Conservation (phyloP, 1,284 basidiomycete genomes). For the Sphaerobolus stellatus region DNA sequence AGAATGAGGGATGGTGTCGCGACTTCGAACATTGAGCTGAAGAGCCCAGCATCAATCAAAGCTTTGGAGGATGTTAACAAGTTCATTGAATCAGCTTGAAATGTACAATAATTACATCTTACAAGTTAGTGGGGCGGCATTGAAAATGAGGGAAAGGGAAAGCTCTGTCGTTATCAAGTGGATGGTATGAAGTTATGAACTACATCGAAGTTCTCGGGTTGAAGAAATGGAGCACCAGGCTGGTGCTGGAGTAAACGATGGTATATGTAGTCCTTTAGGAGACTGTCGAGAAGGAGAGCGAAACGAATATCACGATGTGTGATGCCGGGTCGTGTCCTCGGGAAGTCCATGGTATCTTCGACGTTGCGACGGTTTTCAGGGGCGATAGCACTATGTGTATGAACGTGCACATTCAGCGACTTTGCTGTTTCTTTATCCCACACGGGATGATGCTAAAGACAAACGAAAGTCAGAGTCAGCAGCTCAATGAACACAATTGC, state of each 20-base stretch:
- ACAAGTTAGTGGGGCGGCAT: no score
- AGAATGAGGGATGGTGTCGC: constrained; percentile 67
- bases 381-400: constrained; percentile 38
- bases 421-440: constrained; percentile 8
- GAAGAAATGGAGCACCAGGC: no score
- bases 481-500: constrained; percentile 28
- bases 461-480: constrained; percentile 30
- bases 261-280: no score
- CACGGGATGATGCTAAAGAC: constrained; percentile 2
- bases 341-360: constrained; percentile 1
- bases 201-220: no score
- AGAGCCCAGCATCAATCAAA: constrained; percentile 21
- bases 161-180: no score
- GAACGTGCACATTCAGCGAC: constrained; percentile 28
- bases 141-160: no score
- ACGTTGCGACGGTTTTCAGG: constrained; percentile 8
- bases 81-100: no score
- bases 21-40: constrained; percentile 43
- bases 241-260: no score
- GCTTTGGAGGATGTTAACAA: no score
- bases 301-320: constrained; percentile 56
- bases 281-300: constrained; percentile 37
- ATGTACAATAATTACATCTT: no score
- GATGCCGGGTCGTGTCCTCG: constrained; percentile 37
- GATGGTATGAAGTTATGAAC: no score